Conservation (phyloP, 768 basidiomycete species). For the Inosperma sp. region DNA sequence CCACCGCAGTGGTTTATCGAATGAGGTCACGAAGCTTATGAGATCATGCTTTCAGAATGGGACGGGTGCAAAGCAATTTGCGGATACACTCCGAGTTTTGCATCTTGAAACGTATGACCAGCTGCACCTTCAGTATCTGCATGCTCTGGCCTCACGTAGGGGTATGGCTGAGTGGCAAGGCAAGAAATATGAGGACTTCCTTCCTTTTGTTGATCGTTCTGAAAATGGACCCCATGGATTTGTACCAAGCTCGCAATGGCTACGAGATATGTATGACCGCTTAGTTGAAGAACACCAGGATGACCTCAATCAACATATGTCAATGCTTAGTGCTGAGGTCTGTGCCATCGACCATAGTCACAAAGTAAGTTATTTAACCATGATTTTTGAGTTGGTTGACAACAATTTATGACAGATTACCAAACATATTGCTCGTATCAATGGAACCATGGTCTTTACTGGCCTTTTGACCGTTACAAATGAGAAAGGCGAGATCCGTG, state of each 20-base stretch:
- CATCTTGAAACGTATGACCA: slow-evolving; percentile 15
- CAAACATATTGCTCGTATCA: slow-evolving; percentile 5
- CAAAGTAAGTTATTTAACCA: slow-evolving; percentile 11
- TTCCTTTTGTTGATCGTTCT: slow-evolving; percentile 17
- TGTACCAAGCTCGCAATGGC: slow-evolving; percentile 22
- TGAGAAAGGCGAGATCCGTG: slow-evolving; percentile 6
- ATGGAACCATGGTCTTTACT: slow-evolving; percentile 4
- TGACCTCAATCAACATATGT: slow-evolving; percentile 22
- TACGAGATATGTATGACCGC: slow-evolving; percentile 22
- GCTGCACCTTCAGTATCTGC: slow-evolving; percentile 11
- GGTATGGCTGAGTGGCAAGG: slow-evolving; percentile 2
- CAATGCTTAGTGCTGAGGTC: slow-evolving; percentile 19
- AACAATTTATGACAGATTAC: not conserved
- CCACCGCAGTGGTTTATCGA: slow-evolving; percentile 20
- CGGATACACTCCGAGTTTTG: slow-evolving; percentile 12
- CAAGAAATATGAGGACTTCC: slow-evolving; percentile 15
- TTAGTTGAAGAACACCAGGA: slow-evolving; percentile 18
- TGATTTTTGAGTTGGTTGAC: not conserved
- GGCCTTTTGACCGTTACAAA: slow-evolving; percentile 8
- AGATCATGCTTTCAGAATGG: slow-evolving; percentile 7
- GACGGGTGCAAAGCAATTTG: slow-evolving; percentile 11
- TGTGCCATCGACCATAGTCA: slow-evolving; percentile 25
- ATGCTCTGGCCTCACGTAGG: slow-evolving; percentile 7
- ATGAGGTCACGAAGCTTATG: slow-evolving; percentile 8
- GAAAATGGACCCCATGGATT: slow-evolving; percentile 19